Evolutionary conservation across 78 protist species (phyloP), one percentile per base, ranked within the genome.

Genomic region (Dictyostelium brefeldianum): DNA sequence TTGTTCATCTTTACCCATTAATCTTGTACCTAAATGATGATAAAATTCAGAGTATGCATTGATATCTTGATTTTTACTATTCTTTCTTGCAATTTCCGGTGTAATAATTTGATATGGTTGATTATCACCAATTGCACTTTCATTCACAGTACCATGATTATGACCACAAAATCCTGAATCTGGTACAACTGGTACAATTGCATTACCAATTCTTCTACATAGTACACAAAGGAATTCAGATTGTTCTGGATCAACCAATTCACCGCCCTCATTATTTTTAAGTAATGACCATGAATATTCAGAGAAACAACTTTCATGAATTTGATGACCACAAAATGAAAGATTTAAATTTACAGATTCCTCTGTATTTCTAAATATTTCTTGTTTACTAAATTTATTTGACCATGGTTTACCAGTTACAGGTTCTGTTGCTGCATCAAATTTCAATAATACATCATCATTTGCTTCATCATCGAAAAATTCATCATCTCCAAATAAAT

Each of bases 281-380:
- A 78, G 22, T 15, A 41, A 46, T 47, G 89, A 59, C 95, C 95
- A 83, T 20, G 80, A 46, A 27, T 90, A 80, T 6, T 74, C 78
- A 27, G 81, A 51, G 82, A 90, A 90, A 65, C 95, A 78, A 51
- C 75, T 78, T 41, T 80, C 90, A 25, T 75, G 89, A 43, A 83
- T 85, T 57, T 85, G 92, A 59, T 85, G 92, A 20, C 92, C 92
- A 85, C 92, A 85, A 50, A 85, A 85, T 41, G 92, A 85, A n/a
- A 85, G 20, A 65, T 85, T 80, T 7, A 85, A 47, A 41, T 75
- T 85, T 18, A 85, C 92, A 6, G 83, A 59, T 18, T 85, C 83
- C 14, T 85, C 92, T 27, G 81, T 85, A 50, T 85, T 85, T 75
- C 92, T 85, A 48, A 85, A 85, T 5, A 85, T 25, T 14, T 85